Evolutionary conservation across 2,329 filamentous ascomycete genomes (phyloP), one percentile per base, ranked within the genome.

Genomic region (Alternaria sp.): DNA sequence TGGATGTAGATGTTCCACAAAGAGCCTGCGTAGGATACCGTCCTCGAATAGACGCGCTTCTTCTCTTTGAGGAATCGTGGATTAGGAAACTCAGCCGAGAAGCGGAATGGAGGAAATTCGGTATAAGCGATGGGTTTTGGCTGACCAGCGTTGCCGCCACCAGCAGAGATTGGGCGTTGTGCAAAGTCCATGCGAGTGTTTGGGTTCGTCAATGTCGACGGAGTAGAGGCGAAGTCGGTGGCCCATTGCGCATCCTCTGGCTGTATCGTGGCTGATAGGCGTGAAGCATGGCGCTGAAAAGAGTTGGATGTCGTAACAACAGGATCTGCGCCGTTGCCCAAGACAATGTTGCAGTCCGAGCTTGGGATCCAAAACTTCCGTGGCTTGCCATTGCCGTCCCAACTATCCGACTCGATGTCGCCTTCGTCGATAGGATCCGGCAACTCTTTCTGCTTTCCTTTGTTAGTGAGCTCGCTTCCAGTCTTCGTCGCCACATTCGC

Each of bases 1-100:
- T 88, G 86, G 11, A 88, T 87, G 72, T 88, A 88, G n/a, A 88
- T 85, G 67, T 88, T 88, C 86, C 86, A 88, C 15, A 87, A 76
- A 17, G 82, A 85, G 3, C 86, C 86, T 5, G 86, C 86, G 63
- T 88, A 88, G 69, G 86, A 88, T 6, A 88, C 85, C 3, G 86
- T 88, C 30, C 85, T 82, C 11, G 84, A 86, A 71, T 88, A 88
- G 9, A 88, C 84, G 0, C 86, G 80, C 72, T 87, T 88, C 77
- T 86, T 87, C 70, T 88, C 86, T 62, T 87, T 88, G 23, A 88
- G 77, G 7, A 84, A 81, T 15, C 84, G 80, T 1, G 86, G 85
- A 64, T 85, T 86, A 0, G 85, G 85, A 56, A 88, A 88, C 62
- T 88, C 86, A 13, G 84, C 86, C 11, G 85, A 83, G 65, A 88